A percentile compares a stretch with the other conserved stretches of the same genome.
Conservation (phyloP, 768 basidiomycete genomes). For the Agaricus bisporus region DNA sequence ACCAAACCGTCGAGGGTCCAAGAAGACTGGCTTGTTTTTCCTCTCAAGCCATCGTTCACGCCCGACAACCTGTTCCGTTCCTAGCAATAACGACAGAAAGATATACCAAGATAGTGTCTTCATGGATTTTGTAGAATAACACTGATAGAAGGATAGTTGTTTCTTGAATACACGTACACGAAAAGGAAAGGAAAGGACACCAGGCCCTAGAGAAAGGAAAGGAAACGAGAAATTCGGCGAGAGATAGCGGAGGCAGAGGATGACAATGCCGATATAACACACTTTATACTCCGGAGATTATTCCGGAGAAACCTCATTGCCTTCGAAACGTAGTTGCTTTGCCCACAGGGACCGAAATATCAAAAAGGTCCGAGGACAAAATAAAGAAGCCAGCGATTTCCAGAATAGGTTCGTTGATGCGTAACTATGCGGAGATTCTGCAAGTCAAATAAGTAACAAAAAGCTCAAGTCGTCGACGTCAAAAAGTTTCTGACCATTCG, state of each 20-base stretch:
- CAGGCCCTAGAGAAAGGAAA: conserved; percentile 4
- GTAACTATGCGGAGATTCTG: neutral
- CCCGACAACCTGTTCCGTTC: conserved; percentile 26
- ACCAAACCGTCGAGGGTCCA: conserved; percentile 49
- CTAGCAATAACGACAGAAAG: conserved; percentile 21
- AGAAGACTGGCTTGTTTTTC: conserved; percentile 34
- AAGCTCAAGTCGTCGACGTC: no score
- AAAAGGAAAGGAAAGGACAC: conserved; percentile 21
- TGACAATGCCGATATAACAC: neutral
- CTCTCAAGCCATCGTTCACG: conserved; percentile 45
- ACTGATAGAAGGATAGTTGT: conserved; percentile 6
- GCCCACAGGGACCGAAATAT: neutral
- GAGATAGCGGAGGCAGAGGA: neutral
- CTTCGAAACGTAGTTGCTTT: conserved; percentile 11
- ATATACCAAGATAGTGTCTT: conserved; percentile 21
- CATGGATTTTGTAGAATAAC: conserved; percentile 20
- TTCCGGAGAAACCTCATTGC: neutral
- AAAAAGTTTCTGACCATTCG: neutral
- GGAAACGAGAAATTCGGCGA: conserved; percentile 15
- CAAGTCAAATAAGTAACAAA: no score
- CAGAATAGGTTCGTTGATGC: neutral
- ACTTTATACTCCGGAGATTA: neutral
- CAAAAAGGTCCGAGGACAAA: neutral
- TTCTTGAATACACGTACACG: conserved; percentile 11
- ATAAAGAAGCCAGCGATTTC: neutral